phyloP scores from a whole-genome alignment of 2,329 filamentous ascomycete species.

The Aspergillus floridensis region DNA sequence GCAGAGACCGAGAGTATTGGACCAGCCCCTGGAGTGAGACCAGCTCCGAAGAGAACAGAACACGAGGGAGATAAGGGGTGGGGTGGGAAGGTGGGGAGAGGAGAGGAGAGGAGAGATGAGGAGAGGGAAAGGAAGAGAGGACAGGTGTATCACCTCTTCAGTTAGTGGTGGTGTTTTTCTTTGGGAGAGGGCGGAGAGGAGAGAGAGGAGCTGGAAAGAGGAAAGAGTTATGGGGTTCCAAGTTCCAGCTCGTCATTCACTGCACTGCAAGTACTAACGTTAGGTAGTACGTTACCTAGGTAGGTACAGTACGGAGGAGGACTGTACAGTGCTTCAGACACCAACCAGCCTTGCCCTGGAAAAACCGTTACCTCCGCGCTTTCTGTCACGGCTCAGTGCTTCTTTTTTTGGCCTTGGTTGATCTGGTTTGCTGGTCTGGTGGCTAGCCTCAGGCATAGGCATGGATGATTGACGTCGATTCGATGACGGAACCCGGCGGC shows the following conservation, averaged over 20 bases:
- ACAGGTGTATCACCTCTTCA: neutral
- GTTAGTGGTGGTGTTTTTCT: neutral
- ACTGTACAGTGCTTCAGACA: neutral
- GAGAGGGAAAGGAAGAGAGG: neutral
- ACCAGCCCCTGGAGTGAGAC: constrained; percentile 5
- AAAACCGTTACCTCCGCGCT: neutral
- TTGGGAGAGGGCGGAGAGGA: constrained; percentile 1
- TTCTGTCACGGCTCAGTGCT: neutral
- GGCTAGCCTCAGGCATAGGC: neutral
- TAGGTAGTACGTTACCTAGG: no score
- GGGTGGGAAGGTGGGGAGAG: neutral
- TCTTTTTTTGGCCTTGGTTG: no score
- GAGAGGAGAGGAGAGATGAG: neutral
- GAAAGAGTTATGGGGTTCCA: neutral
- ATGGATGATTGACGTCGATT: neutral
- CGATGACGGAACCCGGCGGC: constrained; percentile 3
- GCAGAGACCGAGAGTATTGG: neutral
- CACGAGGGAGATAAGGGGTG: neutral
- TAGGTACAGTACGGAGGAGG: no score
- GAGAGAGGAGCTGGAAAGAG: neutral
- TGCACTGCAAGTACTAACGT: neutral
- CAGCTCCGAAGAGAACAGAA: neutral
- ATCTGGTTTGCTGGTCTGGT: neutral
- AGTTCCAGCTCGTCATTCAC: neutral
- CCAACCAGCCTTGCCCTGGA: neutral